phyloP scores from a whole-genome alignment of 768 basidiomycete genomes.

The Boletus reticuloceps region DNA sequence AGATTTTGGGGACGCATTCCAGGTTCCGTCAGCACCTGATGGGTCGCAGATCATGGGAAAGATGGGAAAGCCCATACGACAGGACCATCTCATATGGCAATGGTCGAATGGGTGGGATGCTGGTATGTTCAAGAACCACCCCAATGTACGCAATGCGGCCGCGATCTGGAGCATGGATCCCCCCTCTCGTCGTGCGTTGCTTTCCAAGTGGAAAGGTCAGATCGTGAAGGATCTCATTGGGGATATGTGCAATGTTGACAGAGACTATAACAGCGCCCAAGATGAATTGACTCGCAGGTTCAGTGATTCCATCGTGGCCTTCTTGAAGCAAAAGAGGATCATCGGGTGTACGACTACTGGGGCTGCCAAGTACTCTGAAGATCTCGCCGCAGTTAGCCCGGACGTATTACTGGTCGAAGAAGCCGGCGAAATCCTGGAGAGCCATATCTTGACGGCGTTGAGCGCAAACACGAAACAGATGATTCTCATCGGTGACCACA shows the following conservation, averaged over 20 bases:
- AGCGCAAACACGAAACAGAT: slow-evolving; percentile 47
- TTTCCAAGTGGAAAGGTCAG: slow-evolving; percentile 36
- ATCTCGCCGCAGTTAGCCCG: slow-evolving; percentile 46
- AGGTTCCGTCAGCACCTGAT: slow-evolving; percentile 38
- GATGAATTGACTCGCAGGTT: slow-evolving; percentile 37
- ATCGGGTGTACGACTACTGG: slow-evolving; percentile 72
- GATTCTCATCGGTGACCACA: slow-evolving; percentile 72
- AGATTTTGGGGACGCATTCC: slow-evolving; percentile 45
- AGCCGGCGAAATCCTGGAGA: slow-evolving; percentile 72
- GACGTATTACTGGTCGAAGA: slow-evolving; percentile 66
- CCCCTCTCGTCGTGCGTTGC: slow-evolving; percentile 24
- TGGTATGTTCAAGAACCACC: slow-evolving; percentile 37
- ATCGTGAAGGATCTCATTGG: slow-evolving; percentile 36
- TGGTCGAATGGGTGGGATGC: slow-evolving; percentile 49
- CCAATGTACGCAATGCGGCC: slow-evolving; percentile 21
- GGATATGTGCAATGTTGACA: slow-evolving; percentile 33
- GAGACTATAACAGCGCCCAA: slow-evolving; percentile 42
- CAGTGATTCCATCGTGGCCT: slow-evolving; percentile 31
- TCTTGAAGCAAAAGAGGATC: slow-evolving; percentile 49
- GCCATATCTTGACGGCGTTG: slow-evolving; percentile 63
- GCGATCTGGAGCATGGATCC: slow-evolving; percentile 39
- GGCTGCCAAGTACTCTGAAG: slow-evolving; percentile 57
- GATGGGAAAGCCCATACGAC: slow-evolving; percentile 34
- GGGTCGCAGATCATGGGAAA: slow-evolving; percentile 45
- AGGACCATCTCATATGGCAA: slow-evolving; percentile 42